phyloP scores from a whole-genome alignment of 805 yeast species.

The Wickerhamiella slavikovae region DNA sequence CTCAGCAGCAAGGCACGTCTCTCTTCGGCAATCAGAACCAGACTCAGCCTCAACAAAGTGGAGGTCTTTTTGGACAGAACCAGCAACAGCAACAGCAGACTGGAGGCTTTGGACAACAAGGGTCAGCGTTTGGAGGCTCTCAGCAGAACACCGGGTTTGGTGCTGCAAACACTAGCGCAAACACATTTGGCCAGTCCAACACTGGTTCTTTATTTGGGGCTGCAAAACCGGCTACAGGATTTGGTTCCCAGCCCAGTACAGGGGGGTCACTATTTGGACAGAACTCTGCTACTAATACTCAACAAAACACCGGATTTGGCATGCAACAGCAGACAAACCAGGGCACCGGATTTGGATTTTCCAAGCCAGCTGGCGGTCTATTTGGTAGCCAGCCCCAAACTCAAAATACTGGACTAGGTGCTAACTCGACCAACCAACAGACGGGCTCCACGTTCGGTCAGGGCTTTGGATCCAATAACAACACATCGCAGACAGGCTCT shows the following conservation, averaged over 20 bases:
- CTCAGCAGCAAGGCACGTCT: too few species aligned
- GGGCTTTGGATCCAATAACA: conserved; percentile 1
- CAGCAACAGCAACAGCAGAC: conserved; percentile 2
- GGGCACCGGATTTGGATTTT: not conserved
- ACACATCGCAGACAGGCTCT: not conserved
- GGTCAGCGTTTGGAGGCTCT: too few species aligned
- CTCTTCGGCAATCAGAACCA: conserved; percentile 16
- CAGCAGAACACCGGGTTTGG: too few species aligned
- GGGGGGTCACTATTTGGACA: too few species aligned
- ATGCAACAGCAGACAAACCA: conserved; percentile 13
- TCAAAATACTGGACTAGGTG: conserved; percentile 2
- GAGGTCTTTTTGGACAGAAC: conserved; percentile 11
- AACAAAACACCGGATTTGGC: conserved; percentile 9
- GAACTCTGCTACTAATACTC: not conserved
- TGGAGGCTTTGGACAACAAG: too few species aligned
- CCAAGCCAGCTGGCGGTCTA: conserved; percentile 12
- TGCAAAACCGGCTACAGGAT: conserved; percentile 4
- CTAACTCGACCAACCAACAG: not conserved
- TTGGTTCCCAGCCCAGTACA: too few species aligned
- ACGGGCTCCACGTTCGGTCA: not conserved
- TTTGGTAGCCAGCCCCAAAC: conserved; percentile 7
- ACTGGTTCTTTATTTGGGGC: conserved; percentile 9
- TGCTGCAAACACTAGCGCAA: too few species aligned
- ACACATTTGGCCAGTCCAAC: too few species aligned
- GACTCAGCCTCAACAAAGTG: too few species aligned